Base-by-base conservation (phyloP, 352 stramenopile genomes). In the Phytophthora vignae region DNA sequence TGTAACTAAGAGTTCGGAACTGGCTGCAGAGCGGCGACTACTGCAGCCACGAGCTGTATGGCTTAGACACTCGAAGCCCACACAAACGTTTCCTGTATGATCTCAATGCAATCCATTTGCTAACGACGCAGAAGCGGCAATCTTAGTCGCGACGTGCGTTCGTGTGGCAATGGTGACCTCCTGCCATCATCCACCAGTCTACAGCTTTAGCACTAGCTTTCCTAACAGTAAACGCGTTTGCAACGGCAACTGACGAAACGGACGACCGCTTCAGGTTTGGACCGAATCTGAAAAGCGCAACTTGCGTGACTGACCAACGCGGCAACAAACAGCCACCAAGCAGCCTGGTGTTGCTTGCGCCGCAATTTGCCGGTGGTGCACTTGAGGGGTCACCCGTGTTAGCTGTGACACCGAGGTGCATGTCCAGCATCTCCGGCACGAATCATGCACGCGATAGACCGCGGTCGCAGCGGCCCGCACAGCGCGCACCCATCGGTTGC, bases 401-500 rank as follows among this genome's bases (percentile, higher is more conserved):
- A 54, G 48, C 48, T 29, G 10, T 29, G 48, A 29, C 48, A 7
- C 9, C 19, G 31, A 11, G 48, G 8, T 3, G 17, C 7, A 25
- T 21, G 44, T 64, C 25, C 64, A 65, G 64, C 21, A 38, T 12
- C 21, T 54, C 55, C 46, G 46, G 22, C 55, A 15, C 38, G 55
- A 71, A 60, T 71, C 38, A 69, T 60, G 36, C 38, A 25, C 29
- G 46, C 8, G 44, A 52, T 55, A 25, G 46, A 25, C 27, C 50
- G 42, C n/a, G 50, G 33, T 44, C 40, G 22, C 19, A 61, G 21
- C 33, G 29, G 55, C 10, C 64, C 33, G 36, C 49, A 64, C 46
- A 65, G 27, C 22, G 38, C 22, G 14, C 65, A 69, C 60, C 67
- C 67, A 73, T n/a, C 44, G 60, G 49, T 67, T 49, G 27, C 31